Percentiles rank a stretch among this genome's conserved stretches.
Conservation (phyloP, 805 yeast genomes). For the Clavispora vitiphila region DNA sequence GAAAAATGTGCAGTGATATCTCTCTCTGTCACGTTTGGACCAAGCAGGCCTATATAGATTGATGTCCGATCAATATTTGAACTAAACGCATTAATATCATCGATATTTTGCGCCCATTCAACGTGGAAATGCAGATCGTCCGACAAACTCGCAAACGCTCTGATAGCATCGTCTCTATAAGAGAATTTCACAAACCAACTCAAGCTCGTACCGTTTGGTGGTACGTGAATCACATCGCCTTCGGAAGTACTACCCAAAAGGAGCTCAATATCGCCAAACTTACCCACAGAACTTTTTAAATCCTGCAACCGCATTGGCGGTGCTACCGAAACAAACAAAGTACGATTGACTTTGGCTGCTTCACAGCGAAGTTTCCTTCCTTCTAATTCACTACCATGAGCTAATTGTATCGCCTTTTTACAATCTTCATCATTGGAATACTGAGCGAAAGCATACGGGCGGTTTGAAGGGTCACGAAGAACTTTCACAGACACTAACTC, state of each 20-base stretch:
- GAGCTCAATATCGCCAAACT: constrained; percentile 76
- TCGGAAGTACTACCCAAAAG: constrained; percentile 39
- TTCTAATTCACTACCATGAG: constrained; percentile 63
- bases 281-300: constrained; percentile 36
- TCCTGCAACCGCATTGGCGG: constrained; percentile 20
- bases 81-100: constrained; percentile 24
- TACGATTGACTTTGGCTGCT: constrained; percentile 86
- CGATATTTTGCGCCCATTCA: constrained; percentile 86
- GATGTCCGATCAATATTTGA: constrained; percentile 55
- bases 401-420: constrained; percentile 56
- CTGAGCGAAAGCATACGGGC: constrained; percentile 94
- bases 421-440: constrained; percentile 70
- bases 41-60: constrained; percentile 76
- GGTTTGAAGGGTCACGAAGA: constrained; percentile 66
- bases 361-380: constrained; percentile 84
- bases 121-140: constrained; percentile 51
- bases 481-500: constrained; percentile 70
- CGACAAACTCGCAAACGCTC: constrained; percentile 71
- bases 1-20: constrained; percentile 56
- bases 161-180: constrained; percentile 81
- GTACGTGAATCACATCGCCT: constrained; percentile 8
- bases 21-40: constrained; percentile 47
- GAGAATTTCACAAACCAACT: constrained; percentile 76
- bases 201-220: constrained; percentile 14
- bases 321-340: constrained; percentile 54